Base-by-base conservation (phyloP, 2,329 filamentous ascomycete genomes). In the Colletotrichum sublineola region DNA sequence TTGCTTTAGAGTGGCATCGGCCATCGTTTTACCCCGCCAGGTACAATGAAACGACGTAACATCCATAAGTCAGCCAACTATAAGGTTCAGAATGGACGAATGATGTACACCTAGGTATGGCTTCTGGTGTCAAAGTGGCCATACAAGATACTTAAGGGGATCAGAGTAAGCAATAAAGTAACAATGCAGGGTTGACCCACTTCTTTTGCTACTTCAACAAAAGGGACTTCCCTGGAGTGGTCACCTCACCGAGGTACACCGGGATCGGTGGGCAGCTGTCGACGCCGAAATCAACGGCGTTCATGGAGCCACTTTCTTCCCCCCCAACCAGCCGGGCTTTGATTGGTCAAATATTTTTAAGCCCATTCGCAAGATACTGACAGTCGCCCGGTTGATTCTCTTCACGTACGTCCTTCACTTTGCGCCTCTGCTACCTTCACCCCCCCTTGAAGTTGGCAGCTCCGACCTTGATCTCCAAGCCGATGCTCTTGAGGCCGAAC, bases 311-410 rank as follows among this genome's bases (percentile, higher is more conserved):
- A 31, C 36, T 44, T 63, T 44, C 48, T 36, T 46, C 50, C 50
- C 14, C 29, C 50, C 14, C 29, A 14, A 57, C 14, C 40, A 48
- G 31, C 18, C 31, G 4, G 8, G 2, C 15, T 52, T 8, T 68
- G 58, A 72, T 72, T 72, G 69, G 69, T 11, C 60, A 48, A 60
- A 60, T 52, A 42, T 53, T 72, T 63, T 68, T 46, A 48, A 67
- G 63, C 62, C 67, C 53, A 66, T 67, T 33, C 31, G 50, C 56
- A 56, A 60, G 55, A 53, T 53, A 38, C 33, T 66, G 50, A 29
- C 40, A 36, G 24, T 62, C 56, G 56, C 24, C 63, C 44, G 58
- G 40, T 24, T 68, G 52, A 71, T 62, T 55, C 24, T 62, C 62
- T 53, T 40, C 33, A 40, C 56, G 36, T 42, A 24, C 56, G 50